phyloP scores from a whole-genome alignment of 2,329 filamentous ascomycete species.

The Ceratocystiopsis sp. region DNA sequence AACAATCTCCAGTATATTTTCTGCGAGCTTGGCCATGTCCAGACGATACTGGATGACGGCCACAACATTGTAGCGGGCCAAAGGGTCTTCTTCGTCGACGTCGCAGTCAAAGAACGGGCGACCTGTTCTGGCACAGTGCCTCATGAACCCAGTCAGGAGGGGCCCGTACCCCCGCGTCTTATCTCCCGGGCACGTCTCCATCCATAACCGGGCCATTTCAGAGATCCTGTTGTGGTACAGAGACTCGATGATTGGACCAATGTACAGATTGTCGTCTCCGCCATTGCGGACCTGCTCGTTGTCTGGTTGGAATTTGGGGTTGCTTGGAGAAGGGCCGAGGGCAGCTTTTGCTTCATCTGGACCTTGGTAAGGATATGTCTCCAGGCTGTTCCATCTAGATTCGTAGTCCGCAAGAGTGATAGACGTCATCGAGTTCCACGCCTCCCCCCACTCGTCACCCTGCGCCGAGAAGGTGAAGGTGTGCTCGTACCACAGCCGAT shows the following conservation, averaged over 20 bases:
- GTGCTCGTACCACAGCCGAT: neutral
- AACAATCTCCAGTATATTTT: neutral
- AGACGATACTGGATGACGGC: neutral
- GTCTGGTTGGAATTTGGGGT: neutral
- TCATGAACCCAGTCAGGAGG: neutral
- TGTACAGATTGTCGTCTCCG: neutral
- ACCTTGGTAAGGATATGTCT: neutral
- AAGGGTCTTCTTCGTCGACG: neutral
- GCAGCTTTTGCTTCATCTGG: neutral
- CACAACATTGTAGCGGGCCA: neutral
- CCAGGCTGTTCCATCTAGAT: neutral
- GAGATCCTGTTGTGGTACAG: neutral
- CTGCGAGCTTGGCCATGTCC: neutral
- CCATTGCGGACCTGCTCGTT: neutral
- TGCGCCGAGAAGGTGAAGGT: neutral
- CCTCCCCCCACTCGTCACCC: neutral
- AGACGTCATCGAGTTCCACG: neutral
- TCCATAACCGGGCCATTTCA: neutral
- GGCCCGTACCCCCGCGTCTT: neutral
- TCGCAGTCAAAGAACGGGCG: neutral
- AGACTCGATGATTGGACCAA: neutral
- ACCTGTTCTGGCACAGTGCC: neutral
- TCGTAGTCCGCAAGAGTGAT: neutral
- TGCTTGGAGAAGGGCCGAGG: neutral
- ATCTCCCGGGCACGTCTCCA: neutral